These are phyloP conservation scores for Aspergillus saccharolyticus DNA, from an alignment of 495 filamentous ascomycete species.

Conservation along the genomic window DNA sequence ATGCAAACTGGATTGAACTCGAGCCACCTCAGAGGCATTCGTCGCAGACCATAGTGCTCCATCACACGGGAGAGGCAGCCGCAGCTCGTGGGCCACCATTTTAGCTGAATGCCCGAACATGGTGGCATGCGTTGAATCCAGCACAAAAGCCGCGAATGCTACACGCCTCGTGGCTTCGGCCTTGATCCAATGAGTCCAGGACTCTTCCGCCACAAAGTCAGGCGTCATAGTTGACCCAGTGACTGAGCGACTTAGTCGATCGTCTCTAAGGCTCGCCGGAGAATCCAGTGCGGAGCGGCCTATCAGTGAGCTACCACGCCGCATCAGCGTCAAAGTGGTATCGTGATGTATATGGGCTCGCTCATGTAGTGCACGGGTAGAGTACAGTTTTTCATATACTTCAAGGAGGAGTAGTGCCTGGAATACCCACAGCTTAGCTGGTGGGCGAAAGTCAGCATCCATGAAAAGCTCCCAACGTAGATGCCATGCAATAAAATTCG, in stretches of 20 bases:
- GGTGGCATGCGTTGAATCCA: slow-evolving; percentile 93
- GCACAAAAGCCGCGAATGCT: slow-evolving; percentile 91
- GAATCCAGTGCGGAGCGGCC: slow-evolving; percentile 85
- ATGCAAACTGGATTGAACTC: slow-evolving; percentile 76
- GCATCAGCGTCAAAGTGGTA: slow-evolving; percentile 92
- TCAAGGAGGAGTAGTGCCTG: slow-evolving; percentile 87
- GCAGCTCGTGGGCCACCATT: slow-evolving; percentile 96
- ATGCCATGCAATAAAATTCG: slow-evolving; percentile 86
- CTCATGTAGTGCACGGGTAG: slow-evolving; percentile 85
- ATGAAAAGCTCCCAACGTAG: slow-evolving; percentile 90
- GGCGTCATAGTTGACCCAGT: slow-evolving; percentile 57
- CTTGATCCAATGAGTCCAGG: slow-evolving; percentile 96
- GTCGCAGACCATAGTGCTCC: slow-evolving; percentile 92
- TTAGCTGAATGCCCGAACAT: slow-evolving; percentile 98
- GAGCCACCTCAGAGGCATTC: slow-evolving; percentile 79
- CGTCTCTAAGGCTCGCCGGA: slow-evolving; percentile 72
- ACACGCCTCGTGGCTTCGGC: slow-evolving; percentile 86
- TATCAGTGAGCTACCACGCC: slow-evolving; percentile 84
- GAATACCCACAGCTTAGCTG: slow-evolving; percentile 96
- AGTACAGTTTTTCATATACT: slow-evolving; percentile 95
- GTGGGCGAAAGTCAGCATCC: slow-evolving; percentile 84
- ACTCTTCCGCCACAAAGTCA: slow-evolving; percentile 71
- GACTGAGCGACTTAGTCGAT: slow-evolving; percentile 44
- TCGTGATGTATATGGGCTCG: slow-evolving; percentile 96
- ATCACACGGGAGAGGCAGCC: slow-evolving; percentile 87